A percentile compares a stretch with the other conserved stretches of the same genome.
phyloP scores from a whole-genome alignment of 108 stramenopile genomes.

The Fragilaria crotonensis region DNA sequence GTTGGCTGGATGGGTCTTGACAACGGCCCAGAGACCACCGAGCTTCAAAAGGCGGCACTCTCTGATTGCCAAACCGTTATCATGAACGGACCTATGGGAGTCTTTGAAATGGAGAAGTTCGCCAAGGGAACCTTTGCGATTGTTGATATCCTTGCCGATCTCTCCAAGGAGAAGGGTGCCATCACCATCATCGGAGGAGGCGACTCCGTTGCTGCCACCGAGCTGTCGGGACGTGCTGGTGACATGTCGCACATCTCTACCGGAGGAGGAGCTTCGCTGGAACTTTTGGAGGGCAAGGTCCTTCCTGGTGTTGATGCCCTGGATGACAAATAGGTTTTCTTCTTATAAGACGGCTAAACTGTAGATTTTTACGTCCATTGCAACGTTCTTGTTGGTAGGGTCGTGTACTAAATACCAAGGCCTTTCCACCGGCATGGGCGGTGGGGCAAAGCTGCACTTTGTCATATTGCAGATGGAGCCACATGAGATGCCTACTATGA shows the following conservation, averaged over 20 bases:
- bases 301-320: constrained; percentile 98
- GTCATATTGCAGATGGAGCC: no score
- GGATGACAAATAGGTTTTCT: constrained; percentile 87
- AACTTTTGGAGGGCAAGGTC: constrained; percentile 97
- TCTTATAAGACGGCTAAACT: no score
- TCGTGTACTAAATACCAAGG: no score
- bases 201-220: constrained; percentile 98
- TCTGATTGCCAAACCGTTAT: constrained; percentile 83
- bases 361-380: no score
- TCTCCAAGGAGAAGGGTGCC: constrained; percentile 87
- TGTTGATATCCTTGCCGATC: constrained; percentile 92
- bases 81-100: constrained; percentile 99
- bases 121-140: constrained; percentile 89
- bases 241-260: constrained; percentile 98
- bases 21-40: constrained; percentile 89
- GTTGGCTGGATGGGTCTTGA: constrained; percentile 99
- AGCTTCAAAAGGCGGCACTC: constrained; percentile 83
- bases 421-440: no score
- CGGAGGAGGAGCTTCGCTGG: constrained; percentile 97
- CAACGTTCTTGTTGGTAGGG: no score
- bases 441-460: no score
- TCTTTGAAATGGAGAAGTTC: constrained; percentile 98
- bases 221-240: constrained; percentile 86
- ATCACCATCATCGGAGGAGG: constrained; percentile 99
- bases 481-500: no score